Base-by-base conservation (phyloP, 140 eudicot species). In the Erigeron philadelphicus region DNA sequence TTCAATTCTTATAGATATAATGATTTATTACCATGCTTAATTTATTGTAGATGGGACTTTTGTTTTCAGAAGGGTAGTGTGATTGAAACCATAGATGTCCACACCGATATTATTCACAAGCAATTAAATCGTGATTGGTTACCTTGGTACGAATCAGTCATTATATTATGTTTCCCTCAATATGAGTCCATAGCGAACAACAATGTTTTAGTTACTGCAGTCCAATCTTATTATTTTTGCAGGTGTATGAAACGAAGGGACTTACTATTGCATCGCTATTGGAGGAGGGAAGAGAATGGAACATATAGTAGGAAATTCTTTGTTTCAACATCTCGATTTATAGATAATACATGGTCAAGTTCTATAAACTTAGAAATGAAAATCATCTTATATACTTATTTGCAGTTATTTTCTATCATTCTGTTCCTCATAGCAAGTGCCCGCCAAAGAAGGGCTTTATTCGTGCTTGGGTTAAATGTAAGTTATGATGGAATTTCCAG, bases 341-440 rank as follows among this genome's bases (percentile, higher is more conserved):
- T 13, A n/a, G 35, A 68, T 67, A 56, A 55, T 56, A 43, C 38
- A 47, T 46, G 17, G 6, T 57, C 35, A 40, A 21, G 42, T 56
- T 42, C 15, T 64, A n/a, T 62, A 57, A n/a, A 56, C 46, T 9
- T 35, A 17, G 9, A 48, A 46, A 44, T 67, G 60, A 61, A 64
- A 11, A 19, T 17, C 6, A 3, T 6, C 47, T 31, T 3, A 42
- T 69, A 48, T 16, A 60, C 21, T 11, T 54, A 12, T 17, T 64
- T 79, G 84, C 90, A 89, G 96, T 82, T 70, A 86, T 86, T 63
- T 83, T 89, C 10, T 89, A 82, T 79, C 95, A 86, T 62, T 84
- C 95, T 16, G 89, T 89, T 18, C 40, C 66, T 58, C 84, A 84
- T 70, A 64, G 69, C 16, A 80, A 78, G 68, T 86, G 96, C 65